These are phyloP conservation scores for Ogataea haglerorum DNA, from an alignment of 805 yeast genomes.

Conservation along the genomic window DNA sequence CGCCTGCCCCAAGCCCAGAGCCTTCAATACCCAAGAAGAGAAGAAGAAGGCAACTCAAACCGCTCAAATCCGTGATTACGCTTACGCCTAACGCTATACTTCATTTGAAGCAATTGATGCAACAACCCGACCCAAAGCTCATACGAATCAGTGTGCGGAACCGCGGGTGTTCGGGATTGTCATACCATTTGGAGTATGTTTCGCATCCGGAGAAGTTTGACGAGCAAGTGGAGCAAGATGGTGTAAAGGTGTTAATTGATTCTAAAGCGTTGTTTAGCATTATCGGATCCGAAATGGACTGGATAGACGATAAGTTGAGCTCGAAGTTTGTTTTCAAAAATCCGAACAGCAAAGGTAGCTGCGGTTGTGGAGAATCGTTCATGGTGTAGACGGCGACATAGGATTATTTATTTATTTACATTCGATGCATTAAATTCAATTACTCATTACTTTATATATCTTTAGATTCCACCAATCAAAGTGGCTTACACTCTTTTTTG, in stretches of 20 bases:
- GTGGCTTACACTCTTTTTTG: constrained; percentile 41
- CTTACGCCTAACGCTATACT: constrained; percentile 70
- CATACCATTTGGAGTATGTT: constrained; percentile 89
- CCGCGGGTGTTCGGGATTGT: constrained; percentile 94
- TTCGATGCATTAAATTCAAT: constrained; percentile 4
- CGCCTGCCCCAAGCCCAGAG: constrained; percentile 5
- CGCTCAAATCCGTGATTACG: constrained; percentile 86
- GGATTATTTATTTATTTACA: constrained; percentile 2
- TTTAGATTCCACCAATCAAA: constrained; percentile 9
- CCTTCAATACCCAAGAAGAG: constrained; percentile 18
- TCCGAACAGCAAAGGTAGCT: constrained; percentile 96
- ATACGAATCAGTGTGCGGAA: constrained; percentile 93
- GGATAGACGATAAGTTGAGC: constrained; percentile 89
- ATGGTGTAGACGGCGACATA: constrained; percentile 59
- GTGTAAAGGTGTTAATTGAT: constrained; percentile 87
- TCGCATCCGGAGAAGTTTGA: constrained; percentile 91
- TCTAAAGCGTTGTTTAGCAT: constrained; percentile 94
- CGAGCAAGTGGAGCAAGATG: constrained; percentile 89
- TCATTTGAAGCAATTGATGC: constrained; percentile 64
- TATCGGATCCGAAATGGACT: constrained; percentile 97
- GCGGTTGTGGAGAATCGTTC: constrained; percentile 98
- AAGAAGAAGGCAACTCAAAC: constrained; percentile 65
- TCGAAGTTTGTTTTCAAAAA: constrained; percentile 89
- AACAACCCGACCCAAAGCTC: constrained; percentile 83
- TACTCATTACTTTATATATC: not conserved